Evolutionary conservation across 2,329 filamentous ascomycete species (phyloP), one percentile per base, ranked within the genome.

Genomic region (Emmonsiellopsis sp.): DNA sequence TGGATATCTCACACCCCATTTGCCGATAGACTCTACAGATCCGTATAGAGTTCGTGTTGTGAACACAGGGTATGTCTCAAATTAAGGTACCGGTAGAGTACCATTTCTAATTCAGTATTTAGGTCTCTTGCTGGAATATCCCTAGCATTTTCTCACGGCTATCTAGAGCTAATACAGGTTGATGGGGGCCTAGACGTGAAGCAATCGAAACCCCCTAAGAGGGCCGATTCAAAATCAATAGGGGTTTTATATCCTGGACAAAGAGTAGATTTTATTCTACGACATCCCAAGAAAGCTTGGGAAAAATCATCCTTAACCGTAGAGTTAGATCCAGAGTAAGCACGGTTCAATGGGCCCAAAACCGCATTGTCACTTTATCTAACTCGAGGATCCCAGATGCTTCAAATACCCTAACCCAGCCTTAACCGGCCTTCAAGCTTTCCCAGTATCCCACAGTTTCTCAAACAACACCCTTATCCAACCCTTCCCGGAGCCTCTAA

Each of bases 361-460:
- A 35, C 45, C 9, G 30, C 3, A 2, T 63, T 16, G 13, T 7
- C 35, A 3, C 10, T 41, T 32, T 32, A 2, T 15, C 38, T 43
- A 30, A 20, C 16, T 15, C 49, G 30, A 7, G 10, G 20, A 5
- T 59, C 11, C 30, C 31, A 72, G 70, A 37, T 69, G 68, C 54
- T 76, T 76, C 63, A 74, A 69, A 56, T 74, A 72, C 54, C 65
- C 70, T 11, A 77, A 76, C 55, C 67, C 67, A 16, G 72, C 73
- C 4, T 61, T 77, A 5, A 63, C 64, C 9, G 61, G 66, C 3
- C 58, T 59, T 41, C 74, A 76, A 56, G 61, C 61, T 0, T 74
- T 75, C 49, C 61, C 62, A 3, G 62, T 71, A 20, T 34, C 44
- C 20, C 35, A n/a, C 15, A 13, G 16, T 10, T 45, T 20, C 44